phyloP scores from a whole-genome alignment of 2,329 filamentous ascomycete species.

The Rutstroemia sp. region DNA sequence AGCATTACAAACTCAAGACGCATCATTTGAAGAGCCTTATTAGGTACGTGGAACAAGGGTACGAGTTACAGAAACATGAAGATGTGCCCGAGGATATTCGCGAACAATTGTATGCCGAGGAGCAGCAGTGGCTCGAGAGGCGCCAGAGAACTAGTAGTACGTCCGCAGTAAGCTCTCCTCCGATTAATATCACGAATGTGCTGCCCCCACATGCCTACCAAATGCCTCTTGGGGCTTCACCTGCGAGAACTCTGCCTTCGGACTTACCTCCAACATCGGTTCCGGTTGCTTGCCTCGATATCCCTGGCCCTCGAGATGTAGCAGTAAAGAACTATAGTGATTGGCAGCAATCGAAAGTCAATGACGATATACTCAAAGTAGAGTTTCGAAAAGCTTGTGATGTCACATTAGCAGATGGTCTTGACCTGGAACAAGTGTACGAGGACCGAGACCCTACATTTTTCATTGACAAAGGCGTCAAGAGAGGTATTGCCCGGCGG shows the following conservation, averaged over 20 bases:
- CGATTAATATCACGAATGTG: too few relatives aligned
- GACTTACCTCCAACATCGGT: too few relatives aligned
- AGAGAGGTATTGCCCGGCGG: constrained; percentile 3
- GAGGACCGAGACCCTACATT: constrained; percentile 28
- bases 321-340: too few relatives aligned
- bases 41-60: constrained; percentile 7
- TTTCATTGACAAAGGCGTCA: constrained; percentile 27
- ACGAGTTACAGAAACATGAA: constrained; percentile 9
- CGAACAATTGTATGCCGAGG: constrained; percentile 12
- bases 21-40: constrained; percentile 10
- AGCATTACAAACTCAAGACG: constrained; percentile 12
- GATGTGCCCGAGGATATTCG: constrained; percentile 11
- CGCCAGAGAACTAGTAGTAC: constrained; percentile 4
- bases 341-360: too few relatives aligned
- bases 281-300: too few relatives aligned
- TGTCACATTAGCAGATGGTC: constrained; percentile 19
- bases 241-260: too few relatives aligned
- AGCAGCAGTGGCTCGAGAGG: constrained; percentile 12
- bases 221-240: too few relatives aligned
- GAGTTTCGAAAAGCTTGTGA: constrained; percentile 18
- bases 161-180: constrained; percentile 13
- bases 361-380: too few relatives aligned
- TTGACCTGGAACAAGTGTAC: constrained; percentile 27
- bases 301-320: too few relatives aligned
- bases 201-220: too few relatives aligned